Evolutionary conservation across 75 land plant genomes (phyloP).

Genomic region (Selaginella moellendorffii): DNA sequence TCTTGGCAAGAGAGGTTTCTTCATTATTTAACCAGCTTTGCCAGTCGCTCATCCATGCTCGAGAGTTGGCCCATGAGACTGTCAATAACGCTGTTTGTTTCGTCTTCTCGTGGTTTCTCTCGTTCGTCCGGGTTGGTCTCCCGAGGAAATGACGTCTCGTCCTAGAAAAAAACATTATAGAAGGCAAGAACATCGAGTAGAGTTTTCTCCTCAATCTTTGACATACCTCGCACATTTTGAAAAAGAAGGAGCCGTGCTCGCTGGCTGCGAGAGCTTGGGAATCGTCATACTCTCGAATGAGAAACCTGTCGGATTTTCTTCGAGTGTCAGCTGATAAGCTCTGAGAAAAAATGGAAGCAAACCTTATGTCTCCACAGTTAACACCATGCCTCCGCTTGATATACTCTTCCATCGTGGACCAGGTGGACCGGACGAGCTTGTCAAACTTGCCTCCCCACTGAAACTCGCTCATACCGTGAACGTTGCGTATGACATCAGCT

Average conservation of each 20-base stretch:
- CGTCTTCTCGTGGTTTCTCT: too few relatives aligned
- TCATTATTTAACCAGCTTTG: too few relatives aligned
- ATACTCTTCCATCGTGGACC: constrained; percentile 17
- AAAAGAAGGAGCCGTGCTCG: neutral
- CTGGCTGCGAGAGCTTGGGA: neutral
- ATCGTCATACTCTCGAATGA: neutral
- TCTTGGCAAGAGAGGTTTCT: too few relatives aligned
- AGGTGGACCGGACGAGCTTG: constrained; percentile 1
- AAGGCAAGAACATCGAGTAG: too few relatives aligned
- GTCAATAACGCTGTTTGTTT: too few relatives aligned
- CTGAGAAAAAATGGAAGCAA: neutral
- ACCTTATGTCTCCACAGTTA: constrained; percentile 15
- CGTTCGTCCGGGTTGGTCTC: too few relatives aligned
- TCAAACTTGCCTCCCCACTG: constrained; percentile 19
- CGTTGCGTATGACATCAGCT: constrained; percentile 7
- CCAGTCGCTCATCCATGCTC: too few relatives aligned
- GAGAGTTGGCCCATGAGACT: too few relatives aligned
- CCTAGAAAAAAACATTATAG: too few relatives aligned
- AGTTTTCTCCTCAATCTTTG: too few relatives aligned
- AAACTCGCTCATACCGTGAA: neutral
- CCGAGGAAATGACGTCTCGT: too few relatives aligned
- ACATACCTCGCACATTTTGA: neutral
- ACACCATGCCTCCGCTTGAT: neutral
- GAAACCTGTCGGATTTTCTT: neutral
- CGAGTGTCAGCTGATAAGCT: neutral